These are phyloP conservation scores for Dothistroma pini DNA, from an alignment of 2,329 filamentous ascomycete genomes.

Conservation along the genomic window DNA sequence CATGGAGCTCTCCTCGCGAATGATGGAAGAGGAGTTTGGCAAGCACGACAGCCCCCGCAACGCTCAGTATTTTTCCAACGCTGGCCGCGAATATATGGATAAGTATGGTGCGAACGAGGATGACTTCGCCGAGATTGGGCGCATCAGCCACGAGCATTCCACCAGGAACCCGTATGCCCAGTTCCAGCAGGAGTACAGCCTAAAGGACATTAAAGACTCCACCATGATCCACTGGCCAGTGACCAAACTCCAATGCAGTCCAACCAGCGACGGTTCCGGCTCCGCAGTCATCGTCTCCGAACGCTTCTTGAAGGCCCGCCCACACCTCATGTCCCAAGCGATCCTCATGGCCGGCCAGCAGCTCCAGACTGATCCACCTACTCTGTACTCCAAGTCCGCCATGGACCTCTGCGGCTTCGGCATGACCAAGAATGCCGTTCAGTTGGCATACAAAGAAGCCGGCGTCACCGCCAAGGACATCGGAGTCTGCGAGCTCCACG, in stretches of 20 bases:
- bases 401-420: conserved; percentile 88
- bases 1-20: conserved; percentile 63
- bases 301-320: conserved; percentile 77
- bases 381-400: conserved; percentile 71
- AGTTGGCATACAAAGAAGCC: conserved; percentile 68
- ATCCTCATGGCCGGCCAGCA: conserved; percentile 84
- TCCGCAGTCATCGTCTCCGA: conserved; percentile 87
- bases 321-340: conserved; percentile 77
- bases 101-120: conserved; percentile 74
- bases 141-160: conserved; percentile 88
- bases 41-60: conserved; percentile 25
- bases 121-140: conserved; percentile 92
- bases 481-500: conserved; percentile 86
- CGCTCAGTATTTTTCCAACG: conserved; percentile 87
- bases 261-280: conserved; percentile 87
- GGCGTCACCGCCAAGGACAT: conserved; percentile 63
- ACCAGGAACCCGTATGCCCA: conserved; percentile 93
- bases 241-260: conserved; percentile 98
- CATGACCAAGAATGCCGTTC: conserved; percentile 72
- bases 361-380: conserved; percentile 75
- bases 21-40: conserved; percentile 44
- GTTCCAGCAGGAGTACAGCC: conserved; percentile 86
- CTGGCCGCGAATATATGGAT: conserved; percentile 93
- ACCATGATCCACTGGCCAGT: conserved; percentile 79
- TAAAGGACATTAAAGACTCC: conserved; percentile 72